Percentiles rank a stretch among this genome's conserved stretches.
phyloP scores from a whole-genome alignment of 129 eudicot species.

The Escallonia rubra region DNA sequence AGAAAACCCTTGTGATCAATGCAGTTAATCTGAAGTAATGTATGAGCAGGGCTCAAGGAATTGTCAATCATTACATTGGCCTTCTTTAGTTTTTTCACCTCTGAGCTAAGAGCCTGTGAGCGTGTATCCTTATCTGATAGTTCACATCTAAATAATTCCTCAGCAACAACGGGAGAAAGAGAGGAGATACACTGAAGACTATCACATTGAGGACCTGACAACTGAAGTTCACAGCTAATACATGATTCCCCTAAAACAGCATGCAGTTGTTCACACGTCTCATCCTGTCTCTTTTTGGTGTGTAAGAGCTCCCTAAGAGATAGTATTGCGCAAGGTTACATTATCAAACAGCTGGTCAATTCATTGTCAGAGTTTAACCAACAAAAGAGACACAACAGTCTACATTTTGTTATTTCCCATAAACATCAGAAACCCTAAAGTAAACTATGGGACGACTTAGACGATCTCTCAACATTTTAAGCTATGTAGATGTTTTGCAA shows the following conservation, averaged over 20 bases:
- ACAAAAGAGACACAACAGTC: no score
- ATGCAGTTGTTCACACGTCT: constrained; percentile 44
- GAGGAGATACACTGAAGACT: constrained; percentile 40
- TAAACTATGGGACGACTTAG: no score
- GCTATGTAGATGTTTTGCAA: no score
- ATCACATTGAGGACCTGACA: constrained; percentile 44
- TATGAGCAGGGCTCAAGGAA: constrained; percentile 71
- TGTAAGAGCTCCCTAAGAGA: constrained; percentile 59
- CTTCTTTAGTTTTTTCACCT: constrained; percentile 46
- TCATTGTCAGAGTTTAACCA: no score
- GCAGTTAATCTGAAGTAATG: constrained; percentile 74
- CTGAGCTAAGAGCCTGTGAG: constrained; percentile 73
- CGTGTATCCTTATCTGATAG: constrained; percentile 50
- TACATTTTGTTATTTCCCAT: no score
- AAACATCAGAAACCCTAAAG: no score
- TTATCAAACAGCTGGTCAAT: no score
- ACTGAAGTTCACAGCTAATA: constrained; percentile 51
- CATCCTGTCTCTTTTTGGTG: constrained; percentile 61
- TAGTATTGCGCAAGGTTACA: not conserved
- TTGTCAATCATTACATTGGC: constrained; percentile 62
- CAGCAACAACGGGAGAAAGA: constrained; percentile 55
- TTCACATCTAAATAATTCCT: constrained; percentile 58
- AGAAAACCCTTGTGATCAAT: constrained; percentile 91
- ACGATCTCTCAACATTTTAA: no score
- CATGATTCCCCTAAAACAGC: constrained; percentile 62